Conservation (phyloP, 1,139 yeast genomes). For the Blastobotrys ciferrii region DNA sequence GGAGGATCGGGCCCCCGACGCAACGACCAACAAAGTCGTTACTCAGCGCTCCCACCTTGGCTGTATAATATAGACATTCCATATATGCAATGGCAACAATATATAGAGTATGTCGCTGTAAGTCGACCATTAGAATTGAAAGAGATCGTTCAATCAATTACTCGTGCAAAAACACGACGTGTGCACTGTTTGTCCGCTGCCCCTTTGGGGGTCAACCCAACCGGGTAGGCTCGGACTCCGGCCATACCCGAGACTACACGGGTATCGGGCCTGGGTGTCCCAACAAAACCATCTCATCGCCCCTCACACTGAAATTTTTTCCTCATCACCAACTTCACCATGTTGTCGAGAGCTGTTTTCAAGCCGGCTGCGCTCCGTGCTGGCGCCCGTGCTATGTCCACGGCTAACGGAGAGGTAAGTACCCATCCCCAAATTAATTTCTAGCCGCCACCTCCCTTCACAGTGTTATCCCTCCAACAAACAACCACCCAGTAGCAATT, state of each 20-base stretch:
- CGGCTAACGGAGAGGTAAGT: conserved; percentile 12
- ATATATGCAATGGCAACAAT: no score
- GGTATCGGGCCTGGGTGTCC: neutral
- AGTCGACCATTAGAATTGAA: no score
- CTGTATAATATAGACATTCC: no score
- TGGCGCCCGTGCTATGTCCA: conserved; percentile 14
- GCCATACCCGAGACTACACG: neutral
- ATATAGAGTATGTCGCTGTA: no score
- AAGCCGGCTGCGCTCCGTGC: conserved; percentile 7
- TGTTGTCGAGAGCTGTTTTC: conserved; percentile 2
- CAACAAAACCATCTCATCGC: conserved; percentile 3
- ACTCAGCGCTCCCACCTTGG: no score
- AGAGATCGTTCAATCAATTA: no score
- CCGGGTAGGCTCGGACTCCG: neutral
- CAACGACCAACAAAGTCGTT: neutral
- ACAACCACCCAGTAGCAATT: no score
- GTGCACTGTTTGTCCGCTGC: no score
- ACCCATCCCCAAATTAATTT: neutral
- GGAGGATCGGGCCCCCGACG: neutral
- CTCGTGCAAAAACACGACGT: no score
- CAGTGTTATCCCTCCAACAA: no score
- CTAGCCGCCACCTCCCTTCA: no score
- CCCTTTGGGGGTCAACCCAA: neutral
- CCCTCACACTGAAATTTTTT: neutral
- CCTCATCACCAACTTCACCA: neutral